phyloP scores from a whole-genome alignment of 2,329 filamentous ascomycete genomes.

The Penicillium sp. region DNA sequence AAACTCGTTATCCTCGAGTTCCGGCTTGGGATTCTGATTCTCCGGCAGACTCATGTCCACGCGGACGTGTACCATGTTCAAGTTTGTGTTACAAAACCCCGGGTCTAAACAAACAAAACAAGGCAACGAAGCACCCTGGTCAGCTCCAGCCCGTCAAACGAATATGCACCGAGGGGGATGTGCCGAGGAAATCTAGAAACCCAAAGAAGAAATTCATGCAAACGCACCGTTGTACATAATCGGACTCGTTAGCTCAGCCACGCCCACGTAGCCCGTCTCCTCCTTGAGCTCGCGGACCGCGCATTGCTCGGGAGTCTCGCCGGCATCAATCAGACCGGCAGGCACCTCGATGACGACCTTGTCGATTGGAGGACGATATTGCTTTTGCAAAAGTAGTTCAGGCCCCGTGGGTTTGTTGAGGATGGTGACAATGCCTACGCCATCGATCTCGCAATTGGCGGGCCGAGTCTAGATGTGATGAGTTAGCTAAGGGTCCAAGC shows the following conservation, averaged over 20 bases:
- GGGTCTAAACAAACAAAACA: conserved; percentile 43
- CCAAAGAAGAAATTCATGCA: background rate
- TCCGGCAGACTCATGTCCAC: conserved; percentile 72
- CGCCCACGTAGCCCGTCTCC: conserved; percentile 67
- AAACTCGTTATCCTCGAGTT: conserved; percentile 80
- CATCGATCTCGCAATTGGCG: conserved; percentile 60
- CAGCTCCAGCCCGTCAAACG: background rate
- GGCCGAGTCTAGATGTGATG: conserved; percentile 47
- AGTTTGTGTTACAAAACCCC: conserved; percentile 57
- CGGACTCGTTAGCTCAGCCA: conserved; percentile 49
- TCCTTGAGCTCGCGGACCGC: conserved; percentile 65
- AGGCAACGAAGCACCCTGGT: background rate
- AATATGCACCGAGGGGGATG: background rate
- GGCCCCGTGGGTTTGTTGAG: conserved; percentile 59
- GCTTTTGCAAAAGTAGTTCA: conserved; percentile 60
- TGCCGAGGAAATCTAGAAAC: background rate
- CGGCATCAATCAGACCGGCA: conserved; percentile 64
- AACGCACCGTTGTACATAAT: conserved; percentile 54
- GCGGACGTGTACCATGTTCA: conserved; percentile 69
- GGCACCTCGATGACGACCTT: conserved; percentile 66
- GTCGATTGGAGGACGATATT: conserved; percentile 66
- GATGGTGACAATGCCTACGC: conserved; percentile 66
- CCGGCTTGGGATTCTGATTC: conserved; percentile 71
- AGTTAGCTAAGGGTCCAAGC: conserved; percentile 19
- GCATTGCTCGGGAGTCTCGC: conserved; percentile 62